Percentiles rank a stretch among this genome's conserved stretches.
Conservation (phyloP, 352 stramenopile species). For the Saprolegnia parasitica region DNA sequence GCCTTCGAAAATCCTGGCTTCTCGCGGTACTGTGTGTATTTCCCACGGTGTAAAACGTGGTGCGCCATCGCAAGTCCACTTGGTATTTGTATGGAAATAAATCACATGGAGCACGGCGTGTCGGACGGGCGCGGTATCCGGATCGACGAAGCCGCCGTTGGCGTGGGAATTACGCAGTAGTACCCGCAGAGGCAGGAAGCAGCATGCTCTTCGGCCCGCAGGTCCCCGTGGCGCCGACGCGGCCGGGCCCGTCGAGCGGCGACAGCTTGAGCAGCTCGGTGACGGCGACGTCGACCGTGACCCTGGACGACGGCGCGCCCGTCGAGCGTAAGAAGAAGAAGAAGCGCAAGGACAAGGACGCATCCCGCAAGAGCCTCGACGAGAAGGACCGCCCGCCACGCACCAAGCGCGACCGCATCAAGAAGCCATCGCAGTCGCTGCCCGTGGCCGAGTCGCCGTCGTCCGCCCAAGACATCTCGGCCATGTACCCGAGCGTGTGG, state of each 20-base stretch:
- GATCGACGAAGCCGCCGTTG: constrained; percentile 7
- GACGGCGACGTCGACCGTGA: not conserved
- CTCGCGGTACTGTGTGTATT: too few species aligned
- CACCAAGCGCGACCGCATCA: constrained; percentile 22
- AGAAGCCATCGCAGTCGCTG: constrained; percentile 21
- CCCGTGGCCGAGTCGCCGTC: not conserved
- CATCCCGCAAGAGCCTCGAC: not conserved
- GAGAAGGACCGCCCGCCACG: constrained; percentile 1
- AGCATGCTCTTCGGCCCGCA: constrained; percentile 27
- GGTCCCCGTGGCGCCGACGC: constrained; percentile 9
- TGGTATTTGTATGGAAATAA: not conserved
- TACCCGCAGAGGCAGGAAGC: not conserved
- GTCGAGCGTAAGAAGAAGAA: constrained; percentile 28
- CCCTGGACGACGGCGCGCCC: constrained; percentile 2
- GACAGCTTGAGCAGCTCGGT: not conserved
- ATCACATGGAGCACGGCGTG: not conserved
- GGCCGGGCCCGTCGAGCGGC: not conserved
- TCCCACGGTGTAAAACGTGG: too few species aligned
- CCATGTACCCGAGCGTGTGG: constrained; percentile 80
- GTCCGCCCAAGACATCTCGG: constrained; percentile 21
- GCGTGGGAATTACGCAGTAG: not conserved
- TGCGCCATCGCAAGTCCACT: too few species aligned
- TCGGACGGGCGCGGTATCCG: constrained; percentile 7
- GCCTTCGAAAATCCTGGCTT: too few species aligned
- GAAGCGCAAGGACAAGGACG: constrained; percentile 24